Conservation (phyloP, 1,284 basidiomycete species). For the Ceratobasidium sp. region DNA sequence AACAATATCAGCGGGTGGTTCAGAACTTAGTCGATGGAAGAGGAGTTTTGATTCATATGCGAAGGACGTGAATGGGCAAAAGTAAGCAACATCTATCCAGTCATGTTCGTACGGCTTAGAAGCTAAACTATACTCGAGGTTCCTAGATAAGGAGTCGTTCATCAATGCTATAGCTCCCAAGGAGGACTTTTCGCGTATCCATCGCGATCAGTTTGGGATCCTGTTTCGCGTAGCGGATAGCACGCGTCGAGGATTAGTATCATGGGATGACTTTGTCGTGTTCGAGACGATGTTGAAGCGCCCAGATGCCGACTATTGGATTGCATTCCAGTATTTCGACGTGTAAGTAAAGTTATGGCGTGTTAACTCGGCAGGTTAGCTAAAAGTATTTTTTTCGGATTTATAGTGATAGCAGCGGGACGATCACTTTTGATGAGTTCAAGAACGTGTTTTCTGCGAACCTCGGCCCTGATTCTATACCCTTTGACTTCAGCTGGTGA, state of each 20-base stretch:
- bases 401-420: constrained; percentile 84
- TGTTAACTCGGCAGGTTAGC: background rate
- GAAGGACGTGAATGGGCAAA: constrained; percentile 79
- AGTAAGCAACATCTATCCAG: constrained; percentile 67
- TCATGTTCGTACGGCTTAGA: background rate
- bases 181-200: constrained; percentile 86
- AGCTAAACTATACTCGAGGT: constrained; percentile 64
- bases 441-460: constrained; percentile 89
- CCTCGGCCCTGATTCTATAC: constrained; percentile 84
- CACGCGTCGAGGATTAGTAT: constrained; percentile 81
- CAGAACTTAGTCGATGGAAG: constrained; percentile 87
- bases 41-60: constrained; percentile 88
- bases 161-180: constrained; percentile 92
- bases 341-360: constrained; percentile 70
- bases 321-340: constrained; percentile 97
- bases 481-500: constrained; percentile 94
- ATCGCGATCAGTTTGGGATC: constrained; percentile 86
- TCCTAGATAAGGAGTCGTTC: constrained; percentile 86
- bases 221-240: constrained; percentile 93
- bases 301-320: constrained; percentile 95
- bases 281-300: constrained; percentile 92
- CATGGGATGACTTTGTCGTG: constrained; percentile 94
- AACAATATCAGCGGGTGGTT: constrained; percentile 80
- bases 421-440: constrained; percentile 93
- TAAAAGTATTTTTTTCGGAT: constrained; percentile 27